These are phyloP conservation scores for Kazachstania taianensis DNA, from an alignment of 805 yeast species.

Conservation along the genomic window DNA sequence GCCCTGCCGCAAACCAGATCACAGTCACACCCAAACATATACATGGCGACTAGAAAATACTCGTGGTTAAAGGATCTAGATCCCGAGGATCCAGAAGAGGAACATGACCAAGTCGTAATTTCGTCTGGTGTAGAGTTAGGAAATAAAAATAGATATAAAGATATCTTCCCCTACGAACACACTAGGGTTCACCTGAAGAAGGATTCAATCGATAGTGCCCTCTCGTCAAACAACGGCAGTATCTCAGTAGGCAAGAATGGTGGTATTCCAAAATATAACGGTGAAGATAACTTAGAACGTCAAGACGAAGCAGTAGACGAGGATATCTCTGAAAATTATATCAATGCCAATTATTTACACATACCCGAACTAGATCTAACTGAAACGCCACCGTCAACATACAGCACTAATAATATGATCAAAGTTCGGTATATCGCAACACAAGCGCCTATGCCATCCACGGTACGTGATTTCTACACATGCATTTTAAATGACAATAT, in stretches of 20 bases:
- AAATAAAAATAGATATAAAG: slow-evolving; percentile 75
- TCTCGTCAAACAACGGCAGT: no score
- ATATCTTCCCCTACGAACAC: slow-evolving; percentile 80
- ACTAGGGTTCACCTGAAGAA: slow-evolving; percentile 57
- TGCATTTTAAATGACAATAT: slow-evolving; percentile 54
- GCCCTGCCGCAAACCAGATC: slow-evolving; percentile 6
- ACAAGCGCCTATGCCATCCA: slow-evolving; percentile 74
- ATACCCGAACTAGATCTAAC: slow-evolving; percentile 13
- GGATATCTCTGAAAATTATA: slow-evolving; percentile 43
- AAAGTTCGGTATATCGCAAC: slow-evolving; percentile 61
- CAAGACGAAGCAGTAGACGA: neutral
- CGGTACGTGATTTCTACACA: slow-evolving; percentile 79
- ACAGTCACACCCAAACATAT: slow-evolving; percentile 15
- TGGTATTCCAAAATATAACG: neutral
- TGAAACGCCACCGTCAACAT: slow-evolving; percentile 2
- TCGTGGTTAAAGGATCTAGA: slow-evolving; percentile 12
- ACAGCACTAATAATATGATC: slow-evolving; percentile 15
- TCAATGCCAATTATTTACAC: slow-evolving; percentile 72
- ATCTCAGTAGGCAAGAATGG: no score
- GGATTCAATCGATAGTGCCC: slow-evolving; percentile 2
- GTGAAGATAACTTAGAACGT: neutral
- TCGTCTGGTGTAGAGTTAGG: slow-evolving; percentile 77
- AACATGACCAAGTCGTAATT: slow-evolving; percentile 31
- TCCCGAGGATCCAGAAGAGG: slow-evolving; percentile 10
- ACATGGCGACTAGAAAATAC: slow-evolving; percentile 1